Evolutionary conservation across 148 eudicot genomes (phyloP).

Genomic region (Heliamphora exappendiculata): DNA sequence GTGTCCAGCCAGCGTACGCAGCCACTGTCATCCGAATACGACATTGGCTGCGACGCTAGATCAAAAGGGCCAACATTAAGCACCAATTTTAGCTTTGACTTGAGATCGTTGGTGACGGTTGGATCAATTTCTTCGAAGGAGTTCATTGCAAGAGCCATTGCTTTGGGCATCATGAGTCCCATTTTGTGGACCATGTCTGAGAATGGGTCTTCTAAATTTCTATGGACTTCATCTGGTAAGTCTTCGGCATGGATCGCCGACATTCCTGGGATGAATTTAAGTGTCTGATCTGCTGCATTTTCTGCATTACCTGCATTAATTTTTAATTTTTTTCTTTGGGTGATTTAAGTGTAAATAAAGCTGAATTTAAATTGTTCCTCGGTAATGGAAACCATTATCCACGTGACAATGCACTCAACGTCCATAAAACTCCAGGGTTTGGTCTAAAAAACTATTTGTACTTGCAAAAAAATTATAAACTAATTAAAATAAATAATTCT

Average conservation of each 20-base stretch:
- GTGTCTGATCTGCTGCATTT: conserved; percentile 20
- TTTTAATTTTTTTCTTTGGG: too few species aligned
- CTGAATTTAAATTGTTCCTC: too few species aligned
- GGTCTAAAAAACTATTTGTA: too few species aligned
- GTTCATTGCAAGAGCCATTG: conserved; percentile 33
- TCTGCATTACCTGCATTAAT: conserved; percentile 19
- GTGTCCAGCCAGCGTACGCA: conserved; percentile 54
- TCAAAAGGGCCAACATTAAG: conserved; percentile 40
- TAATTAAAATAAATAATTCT: too few species aligned
- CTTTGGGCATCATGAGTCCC: conserved; percentile 24
- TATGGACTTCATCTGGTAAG: conserved; percentile 28
- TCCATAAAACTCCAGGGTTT: too few species aligned
- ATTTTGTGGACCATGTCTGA: conserved; percentile 25
- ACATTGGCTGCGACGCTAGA: conserved; percentile 12
- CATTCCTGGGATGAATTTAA: conserved; percentile 42
- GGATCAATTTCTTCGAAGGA: conserved; percentile 46
- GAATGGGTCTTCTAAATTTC: conserved; percentile 19
- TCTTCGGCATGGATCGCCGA: conserved; percentile 22
- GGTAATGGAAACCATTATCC: too few species aligned
- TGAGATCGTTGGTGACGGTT: conserved; percentile 20
- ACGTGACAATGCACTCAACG: too few species aligned
- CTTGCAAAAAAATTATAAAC: too few species aligned
- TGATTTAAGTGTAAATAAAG: too few species aligned
- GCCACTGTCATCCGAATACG: conserved; percentile 17
- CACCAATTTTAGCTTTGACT: conserved; percentile 25